Evolutionary conservation across 129 eudicot species (phyloP).

Genomic region (Artemisia argyi): DNA sequence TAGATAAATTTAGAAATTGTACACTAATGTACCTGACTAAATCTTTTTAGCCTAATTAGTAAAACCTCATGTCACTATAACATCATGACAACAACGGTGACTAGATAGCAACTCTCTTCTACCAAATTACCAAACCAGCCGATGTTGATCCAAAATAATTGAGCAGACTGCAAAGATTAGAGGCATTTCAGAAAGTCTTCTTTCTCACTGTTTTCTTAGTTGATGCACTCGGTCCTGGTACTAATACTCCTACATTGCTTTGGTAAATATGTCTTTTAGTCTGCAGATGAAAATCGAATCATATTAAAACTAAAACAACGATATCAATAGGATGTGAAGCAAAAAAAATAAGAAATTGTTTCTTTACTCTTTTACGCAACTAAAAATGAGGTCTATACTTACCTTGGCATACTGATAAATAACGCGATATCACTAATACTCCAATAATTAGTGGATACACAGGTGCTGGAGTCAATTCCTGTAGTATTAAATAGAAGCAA

Average conservation of each 20-base stretch:
- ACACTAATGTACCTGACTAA: too few relatives aligned
- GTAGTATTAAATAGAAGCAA: background rate
- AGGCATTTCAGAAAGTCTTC: conserved; percentile 64
- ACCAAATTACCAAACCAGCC: conserved; percentile 10
- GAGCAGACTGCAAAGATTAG: background rate
- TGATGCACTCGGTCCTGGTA: conserved; percentile 45
- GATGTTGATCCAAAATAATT: background rate
- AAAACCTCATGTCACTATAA: background rate
- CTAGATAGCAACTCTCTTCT: conserved; percentile 1
- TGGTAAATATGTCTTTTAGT: conserved; percentile 75
- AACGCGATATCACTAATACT: conserved; percentile 65
- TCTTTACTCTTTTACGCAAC: too few relatives aligned
- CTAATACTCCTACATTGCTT: conserved; percentile 51
- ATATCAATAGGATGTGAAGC: background rate
- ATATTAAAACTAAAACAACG: conserved; percentile 2
- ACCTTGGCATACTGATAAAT: conserved; percentile 92
- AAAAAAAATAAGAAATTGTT: too few relatives aligned
- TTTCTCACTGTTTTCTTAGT: conserved; percentile 73
- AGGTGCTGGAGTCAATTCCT: conserved; percentile 95
- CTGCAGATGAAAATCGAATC: conserved; percentile 39
- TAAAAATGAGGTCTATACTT: background rate
- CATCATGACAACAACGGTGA: background rate
- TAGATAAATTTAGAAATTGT: too few relatives aligned
- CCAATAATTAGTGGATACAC: conserved; percentile 86
- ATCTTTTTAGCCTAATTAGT: background rate